Evolutionary conservation across 345 rosid species (phyloP), one percentile per base, ranked within the genome.

Genomic region (Aquilaria malaccensis): DNA sequence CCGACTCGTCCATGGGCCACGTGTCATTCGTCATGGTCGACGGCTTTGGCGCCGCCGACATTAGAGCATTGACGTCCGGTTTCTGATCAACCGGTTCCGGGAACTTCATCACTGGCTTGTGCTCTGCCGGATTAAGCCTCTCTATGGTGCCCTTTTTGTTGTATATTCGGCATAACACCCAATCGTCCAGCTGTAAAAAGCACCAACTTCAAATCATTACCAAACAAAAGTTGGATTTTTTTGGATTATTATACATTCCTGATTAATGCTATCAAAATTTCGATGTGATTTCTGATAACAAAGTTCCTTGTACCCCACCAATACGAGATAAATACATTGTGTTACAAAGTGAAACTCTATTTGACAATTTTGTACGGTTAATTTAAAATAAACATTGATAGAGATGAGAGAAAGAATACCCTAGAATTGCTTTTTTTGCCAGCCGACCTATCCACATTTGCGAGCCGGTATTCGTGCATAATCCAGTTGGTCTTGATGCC

Each of bases 381-480:
- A 52, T 52, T n/a, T n/a, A 5, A n/a, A 9, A 10, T 6, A 3
- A 50, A 10, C 13, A 50, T 10, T 6, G 43, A 30, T 14, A 13
- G 37, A 0, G 0, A 43, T 6, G 0, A 9, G 45, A 7, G 15
- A 45, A 50, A 13, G 33, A 2, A 9, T 83, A 92, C 95, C 88
- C 97, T 77, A 52, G 78, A 73, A 53, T 75, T 82, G 69, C 65
- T 81, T 54, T 71, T 89, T 60, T 74, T 82, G 69, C 74, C 63
- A 43, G 96, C 87, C 14, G 97, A 83, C 41, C 98, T 74, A 56
- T 92, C 89, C 11, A 87, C 93, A 68, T 89, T 81, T 9, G 94
- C 88, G 12, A 86, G 89, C 45, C 98, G 95, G 63, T 92, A 92
- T 56, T 92, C 98, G 3, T 92, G 98, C 98, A 92, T 92, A 49